Evolutionary conservation across 1,284 basidiomycete genomes (phyloP), one percentile per base, ranked within the genome.

Genomic region (Anthracocystis walkeri): DNA sequence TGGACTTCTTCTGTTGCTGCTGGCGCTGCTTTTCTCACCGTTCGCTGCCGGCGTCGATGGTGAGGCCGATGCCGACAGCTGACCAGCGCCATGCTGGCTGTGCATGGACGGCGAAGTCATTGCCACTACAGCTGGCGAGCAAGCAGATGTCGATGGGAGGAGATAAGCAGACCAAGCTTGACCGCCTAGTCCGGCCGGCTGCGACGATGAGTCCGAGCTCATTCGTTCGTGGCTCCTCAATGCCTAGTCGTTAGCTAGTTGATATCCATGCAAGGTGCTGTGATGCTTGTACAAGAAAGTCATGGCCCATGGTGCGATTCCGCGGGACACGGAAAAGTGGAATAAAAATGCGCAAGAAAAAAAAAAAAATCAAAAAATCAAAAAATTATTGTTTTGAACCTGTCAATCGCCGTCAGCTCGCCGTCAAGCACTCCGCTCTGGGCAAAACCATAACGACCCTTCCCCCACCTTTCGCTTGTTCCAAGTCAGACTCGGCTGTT

Each of bases 101-200:
- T 20, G 20, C n/a, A 14, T 8, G 3, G 33, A 3, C 35, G 50
- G 20, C 18, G 50, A 49, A 0, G 49, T 12, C 7, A 33, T 54
- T 3, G 23, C 12, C n/a, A 40, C 18, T 20, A 5, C 21, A 46
- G 49, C 21, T 16, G 46, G 31, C 12, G 64, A 58, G 14, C 12
- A 38, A 25, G 40, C 20, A 6, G 55, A 6, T 4, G 42, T 20
- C 16, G 38, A 10, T 16, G 55, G 45, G 7, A 35, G 44, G n/a
- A 50, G 35, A 7, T 62, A 53, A 21, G 29, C 51, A 12, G 58
- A 38, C 59, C 65, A 62, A 35, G 55, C 54, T 20, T 54, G 51
- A n/a, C 6, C 57, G 7, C 42, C 35, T 31, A 31, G 25, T 20
- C 25, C 52, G 45, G 20, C 27, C 21, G 45, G n/a, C 21, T 49